These are phyloP conservation scores for Tolypocladium inflatum DNA, from an alignment of 2,329 filamentous ascomycete genomes.

Conservation along the genomic window DNA sequence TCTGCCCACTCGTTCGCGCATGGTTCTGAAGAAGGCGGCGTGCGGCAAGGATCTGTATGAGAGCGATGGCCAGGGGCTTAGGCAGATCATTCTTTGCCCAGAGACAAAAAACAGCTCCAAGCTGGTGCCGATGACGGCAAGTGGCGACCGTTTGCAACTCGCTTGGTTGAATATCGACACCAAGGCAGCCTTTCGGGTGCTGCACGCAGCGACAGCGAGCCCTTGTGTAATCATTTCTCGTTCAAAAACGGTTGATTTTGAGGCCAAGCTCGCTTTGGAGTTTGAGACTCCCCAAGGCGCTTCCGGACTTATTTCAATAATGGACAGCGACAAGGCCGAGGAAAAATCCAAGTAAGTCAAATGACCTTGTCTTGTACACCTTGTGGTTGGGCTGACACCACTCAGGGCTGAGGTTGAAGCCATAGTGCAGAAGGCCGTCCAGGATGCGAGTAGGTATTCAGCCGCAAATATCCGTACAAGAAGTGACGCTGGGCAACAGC, in stretches of 20 bases:
- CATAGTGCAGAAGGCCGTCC: constrained; percentile 1
- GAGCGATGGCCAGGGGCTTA: background rate
- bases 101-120: background rate
- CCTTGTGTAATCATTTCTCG: constrained; percentile 13
- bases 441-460: background rate
- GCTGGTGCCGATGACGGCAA: constrained; percentile 1
- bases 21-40: constrained; percentile 13
- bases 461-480: background rate
- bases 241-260: constrained; percentile 3
- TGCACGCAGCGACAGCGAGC: constrained; percentile 8
- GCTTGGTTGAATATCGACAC: constrained; percentile 6
- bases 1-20: background rate
- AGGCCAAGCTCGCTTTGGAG: constrained; percentile 10
- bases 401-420: background rate
- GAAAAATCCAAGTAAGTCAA: constrained; percentile 8
- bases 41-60: constrained; percentile 10
- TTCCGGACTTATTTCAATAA: background rate
- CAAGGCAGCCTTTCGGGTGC: constrained; percentile 1
- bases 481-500: background rate
- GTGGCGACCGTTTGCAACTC: background rate
- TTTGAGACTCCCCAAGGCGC: constrained; percentile 6
- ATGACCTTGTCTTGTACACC: background rate
- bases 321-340: background rate
- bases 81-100: constrained; percentile 2
- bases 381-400: background rate